Conservation (phyloP, 208 protist species). For the Leishmania guyanensis region DNA sequence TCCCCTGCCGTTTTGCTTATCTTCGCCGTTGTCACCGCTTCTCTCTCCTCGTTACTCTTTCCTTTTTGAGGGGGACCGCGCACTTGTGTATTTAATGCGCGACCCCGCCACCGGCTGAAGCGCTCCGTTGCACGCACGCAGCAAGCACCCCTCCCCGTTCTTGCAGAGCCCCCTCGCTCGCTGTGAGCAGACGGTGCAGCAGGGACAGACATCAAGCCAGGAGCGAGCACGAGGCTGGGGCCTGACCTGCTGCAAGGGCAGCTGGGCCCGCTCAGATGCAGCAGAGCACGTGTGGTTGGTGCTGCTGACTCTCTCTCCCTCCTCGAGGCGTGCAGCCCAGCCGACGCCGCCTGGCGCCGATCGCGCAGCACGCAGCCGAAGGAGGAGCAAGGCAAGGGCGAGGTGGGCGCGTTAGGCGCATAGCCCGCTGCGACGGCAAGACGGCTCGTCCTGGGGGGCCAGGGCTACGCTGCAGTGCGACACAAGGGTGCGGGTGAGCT, state of each 20-base stretch:
- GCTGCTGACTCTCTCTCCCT: neutral
- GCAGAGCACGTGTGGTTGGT: neutral
- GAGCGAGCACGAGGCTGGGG: neutral
- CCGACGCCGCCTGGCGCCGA: no score
- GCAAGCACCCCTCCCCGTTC: neutral
- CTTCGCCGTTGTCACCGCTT: no score
- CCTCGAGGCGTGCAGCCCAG: no score
- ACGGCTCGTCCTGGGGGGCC: neutral
- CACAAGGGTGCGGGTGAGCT: neutral
- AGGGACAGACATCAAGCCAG: neutral
- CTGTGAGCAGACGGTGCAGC: neutral
- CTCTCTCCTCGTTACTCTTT: no score
- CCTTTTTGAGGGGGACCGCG: neutral
- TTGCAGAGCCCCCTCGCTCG: neutral
- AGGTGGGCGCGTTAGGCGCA: no score
- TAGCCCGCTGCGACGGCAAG: neutral
- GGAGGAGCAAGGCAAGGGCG: no score
- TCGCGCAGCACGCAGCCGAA: no score
- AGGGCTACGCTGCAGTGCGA: neutral
- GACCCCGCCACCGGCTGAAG: neutral
- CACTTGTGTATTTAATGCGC: neutral
- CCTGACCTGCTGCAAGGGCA: neutral
- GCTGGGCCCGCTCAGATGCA: neutral
- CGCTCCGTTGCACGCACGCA: neutral
- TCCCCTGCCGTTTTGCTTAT: no score